Percentiles rank a stretch among this genome's conserved stretches.
Evolutionary conservation across 2,329 filamentous ascomycete genomes (phyloP).

Genomic region (Helicocarpus griseus): DNA sequence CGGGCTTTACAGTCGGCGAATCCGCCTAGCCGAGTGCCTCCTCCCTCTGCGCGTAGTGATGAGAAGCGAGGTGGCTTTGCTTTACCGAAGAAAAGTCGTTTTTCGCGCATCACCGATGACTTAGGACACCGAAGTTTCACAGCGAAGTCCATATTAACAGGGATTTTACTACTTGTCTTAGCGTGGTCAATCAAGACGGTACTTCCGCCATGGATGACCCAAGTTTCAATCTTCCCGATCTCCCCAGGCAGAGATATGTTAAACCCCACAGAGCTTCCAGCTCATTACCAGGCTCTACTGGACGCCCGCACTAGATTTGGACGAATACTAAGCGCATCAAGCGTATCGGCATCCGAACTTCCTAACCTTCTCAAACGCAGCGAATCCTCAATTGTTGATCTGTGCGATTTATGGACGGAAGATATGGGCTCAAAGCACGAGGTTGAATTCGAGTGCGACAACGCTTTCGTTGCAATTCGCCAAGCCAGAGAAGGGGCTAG

Average conservation of each 20-base stretch:
- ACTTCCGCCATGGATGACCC: background rate
- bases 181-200: background rate
- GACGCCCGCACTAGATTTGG: background rate
- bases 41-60: background rate
- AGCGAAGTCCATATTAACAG: background rate
- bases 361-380: background rate
- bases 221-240: background rate
- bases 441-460: constrained; percentile 4
- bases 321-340: background rate
- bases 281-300: background rate
- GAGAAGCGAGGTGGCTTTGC: background rate
- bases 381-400: background rate
- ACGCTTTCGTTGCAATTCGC: background rate
- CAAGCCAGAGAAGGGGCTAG: background rate
- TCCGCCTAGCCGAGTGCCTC: background rate
- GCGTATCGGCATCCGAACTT: background rate
- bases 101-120: background rate
- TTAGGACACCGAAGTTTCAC: background rate
- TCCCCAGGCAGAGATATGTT: background rate
- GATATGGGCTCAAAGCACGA: constrained; percentile 2
- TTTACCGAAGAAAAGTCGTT: background rate
- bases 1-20: background rate
- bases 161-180: background rate
- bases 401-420: background rate
- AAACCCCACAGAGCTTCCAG: background rate